Base-by-base conservation (phyloP, 2,329 filamentous ascomycete species). In the Fusarium tricinctum region DNA sequence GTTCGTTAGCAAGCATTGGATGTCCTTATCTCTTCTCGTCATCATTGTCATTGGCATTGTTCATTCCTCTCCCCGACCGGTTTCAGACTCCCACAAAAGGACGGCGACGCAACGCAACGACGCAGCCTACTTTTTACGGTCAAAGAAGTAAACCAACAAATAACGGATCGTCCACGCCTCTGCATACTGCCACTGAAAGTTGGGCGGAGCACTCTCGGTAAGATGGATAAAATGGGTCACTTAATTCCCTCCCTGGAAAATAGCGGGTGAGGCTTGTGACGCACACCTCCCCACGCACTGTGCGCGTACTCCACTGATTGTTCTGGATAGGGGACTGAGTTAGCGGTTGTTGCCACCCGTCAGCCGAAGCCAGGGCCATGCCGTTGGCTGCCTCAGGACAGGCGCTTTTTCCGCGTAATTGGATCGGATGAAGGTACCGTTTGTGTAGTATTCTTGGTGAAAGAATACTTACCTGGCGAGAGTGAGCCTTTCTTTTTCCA, bases 341-440 rank as follows among this genome's bases (percentile, higher is more conserved):
- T 70, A 71, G 69, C 71, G 71, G 63, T 67, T 67, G 54, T 69
- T 72, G 70, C 67, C 67, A 70, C 63, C 54, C 64, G 62, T 65
- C 63, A 61, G 56, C 56, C 52, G 38, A 39, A 61, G 53, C 57
- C 68, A 64, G 63, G 58, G 55, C 63, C 52, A 69, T 62, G 55
- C 68, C 54, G 61, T 71, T 74, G 65, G 73, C 49, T 74, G 72
- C 73, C 73, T 74, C 73, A 73, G 71, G 72, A 73, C 53, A 46
- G 60, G 7, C 33, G 6, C 32, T 48, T 66, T 61, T 61, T 68
- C 68, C 67, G 52, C 56, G 68, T 63, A 60, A 23, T 59, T 13
- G 22, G 43, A 40, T 19, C 17, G 43, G 17, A 69, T 19, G 44
- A 15, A 69, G 23, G 72, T 74, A 74, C 50, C 42, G 6, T 50